Conservation (phyloP, 768 basidiomycete genomes). For the Russula sp. region DNA sequence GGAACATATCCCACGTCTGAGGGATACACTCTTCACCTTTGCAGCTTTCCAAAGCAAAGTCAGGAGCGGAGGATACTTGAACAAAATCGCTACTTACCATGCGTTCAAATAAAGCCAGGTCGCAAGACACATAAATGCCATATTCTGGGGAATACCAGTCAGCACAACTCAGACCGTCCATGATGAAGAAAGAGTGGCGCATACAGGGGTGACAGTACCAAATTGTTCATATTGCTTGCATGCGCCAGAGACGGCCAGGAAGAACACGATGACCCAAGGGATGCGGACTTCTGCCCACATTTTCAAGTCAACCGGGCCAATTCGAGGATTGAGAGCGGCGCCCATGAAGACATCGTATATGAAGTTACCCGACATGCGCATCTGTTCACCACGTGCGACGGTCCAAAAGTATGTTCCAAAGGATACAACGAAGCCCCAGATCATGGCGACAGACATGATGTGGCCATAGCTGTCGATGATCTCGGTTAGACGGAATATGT, state of each 20-base stretch:
- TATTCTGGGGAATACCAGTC: slow-evolving; percentile 57
- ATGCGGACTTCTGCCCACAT: slow-evolving; percentile 99
- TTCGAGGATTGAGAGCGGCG: slow-evolving; percentile 86
- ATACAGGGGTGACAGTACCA: slow-evolving; percentile 87
- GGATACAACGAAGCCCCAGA: slow-evolving; percentile 81
- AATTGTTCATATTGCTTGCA: slow-evolving; percentile 93
- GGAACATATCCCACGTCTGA: slow-evolving; percentile 99
- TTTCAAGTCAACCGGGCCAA: slow-evolving; percentile 90
- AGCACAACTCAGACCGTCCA: neutral
- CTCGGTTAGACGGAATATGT: slow-evolving; percentile 86
- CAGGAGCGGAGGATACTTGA: slow-evolving; percentile 1
- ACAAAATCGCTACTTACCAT: slow-evolving; percentile 49
- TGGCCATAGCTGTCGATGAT: slow-evolving; percentile 97
- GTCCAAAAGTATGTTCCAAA: slow-evolving; percentile 79
- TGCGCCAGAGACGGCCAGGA: slow-evolving; percentile 85
- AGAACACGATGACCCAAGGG: slow-evolving; percentile 95
- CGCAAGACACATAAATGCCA: slow-evolving; percentile 94
- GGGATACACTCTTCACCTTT: slow-evolving; percentile 96
- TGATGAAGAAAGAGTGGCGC: slow-evolving; percentile 34
- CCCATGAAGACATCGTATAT: slow-evolving; percentile 98
- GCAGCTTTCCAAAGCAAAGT: slow-evolving; percentile 49
- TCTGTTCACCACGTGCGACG: slow-evolving; percentile 70
- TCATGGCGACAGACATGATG: slow-evolving; percentile 93
- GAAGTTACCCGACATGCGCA: slow-evolving; percentile 93
- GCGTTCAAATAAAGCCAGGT: slow-evolving; percentile 97